A percentile compares a stretch with the other conserved stretches of the same genome.
These are phyloP conservation scores for Gentiana macrophylla DNA, from an alignment of 257 asterid genomes.

Conservation along the genomic window DNA sequence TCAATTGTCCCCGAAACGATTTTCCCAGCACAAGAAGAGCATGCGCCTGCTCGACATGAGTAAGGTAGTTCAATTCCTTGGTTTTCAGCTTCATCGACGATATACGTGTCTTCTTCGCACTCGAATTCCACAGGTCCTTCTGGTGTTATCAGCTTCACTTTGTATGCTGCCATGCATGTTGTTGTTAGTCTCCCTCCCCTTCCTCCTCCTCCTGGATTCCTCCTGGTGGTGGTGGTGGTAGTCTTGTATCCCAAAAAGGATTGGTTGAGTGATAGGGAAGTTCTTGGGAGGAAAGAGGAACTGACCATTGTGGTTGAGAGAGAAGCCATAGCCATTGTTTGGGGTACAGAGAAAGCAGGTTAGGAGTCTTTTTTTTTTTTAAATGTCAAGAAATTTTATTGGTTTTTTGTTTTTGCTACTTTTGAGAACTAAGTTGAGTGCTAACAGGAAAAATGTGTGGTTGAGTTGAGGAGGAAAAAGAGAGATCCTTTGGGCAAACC, in stretches of 20 bases:
- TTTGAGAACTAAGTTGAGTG: too few relatives aligned
- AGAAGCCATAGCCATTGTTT: too few relatives aligned
- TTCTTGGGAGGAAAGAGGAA: too few relatives aligned
- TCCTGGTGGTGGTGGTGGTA: too few relatives aligned
- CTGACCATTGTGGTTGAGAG: too few relatives aligned
- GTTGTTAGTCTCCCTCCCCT: constrained; percentile 26
- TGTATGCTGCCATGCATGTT: constrained; percentile 50
- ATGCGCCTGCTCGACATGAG: constrained; percentile 84
- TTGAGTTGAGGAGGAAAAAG: too few relatives aligned
- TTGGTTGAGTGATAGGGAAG: neutral
- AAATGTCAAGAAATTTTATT: too few relatives aligned
- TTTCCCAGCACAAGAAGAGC: constrained; percentile 77
- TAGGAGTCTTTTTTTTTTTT: too few relatives aligned
- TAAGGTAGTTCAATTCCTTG: constrained; percentile 45
- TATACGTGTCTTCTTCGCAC: constrained; percentile 37
- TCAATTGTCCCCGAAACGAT: constrained; percentile 42
- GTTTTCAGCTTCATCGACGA: constrained; percentile 66
- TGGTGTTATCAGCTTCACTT: constrained; percentile 53
- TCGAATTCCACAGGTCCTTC: constrained; percentile 28
- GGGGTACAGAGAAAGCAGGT: too few relatives aligned
- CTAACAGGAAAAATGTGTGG: too few relatives aligned
- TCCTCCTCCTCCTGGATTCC: neutral
- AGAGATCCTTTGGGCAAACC: too few relatives aligned
- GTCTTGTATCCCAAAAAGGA: constrained; percentile 15
- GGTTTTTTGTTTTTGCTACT: too few relatives aligned